Percentiles rank a stretch among this genome's conserved stretches.
Conservation (phyloP, 371 early-diverging fungal species). For the Phascolomyces articulosus region DNA sequence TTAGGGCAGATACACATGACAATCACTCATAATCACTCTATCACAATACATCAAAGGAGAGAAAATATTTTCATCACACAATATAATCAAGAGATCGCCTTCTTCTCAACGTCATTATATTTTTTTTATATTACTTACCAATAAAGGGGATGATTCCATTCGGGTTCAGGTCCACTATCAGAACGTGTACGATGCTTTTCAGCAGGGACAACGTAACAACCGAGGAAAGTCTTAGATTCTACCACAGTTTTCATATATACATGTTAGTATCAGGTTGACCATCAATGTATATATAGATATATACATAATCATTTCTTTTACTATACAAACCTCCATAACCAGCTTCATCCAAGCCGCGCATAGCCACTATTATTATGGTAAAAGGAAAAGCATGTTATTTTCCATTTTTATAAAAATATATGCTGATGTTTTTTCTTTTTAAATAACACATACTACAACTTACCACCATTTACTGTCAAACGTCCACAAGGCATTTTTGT, state of each 20-base stretch:
- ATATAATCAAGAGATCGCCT: too few relatives aligned
- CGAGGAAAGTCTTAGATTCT: slow-evolving; percentile 40
- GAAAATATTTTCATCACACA: too few relatives aligned
- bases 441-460: too few relatives aligned
- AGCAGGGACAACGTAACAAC: slow-evolving; percentile 35
- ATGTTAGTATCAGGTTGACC: too few relatives aligned
- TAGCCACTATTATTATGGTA: not conserved
- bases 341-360: slow-evolving; percentile 18
- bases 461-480: slow-evolving; percentile 1
- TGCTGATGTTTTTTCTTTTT: too few relatives aligned
- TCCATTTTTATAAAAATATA: too few relatives aligned
- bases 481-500: slow-evolving; percentile 1
- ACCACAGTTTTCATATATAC: too few relatives aligned
- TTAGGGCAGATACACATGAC: too few relatives aligned
- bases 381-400: not conserved
- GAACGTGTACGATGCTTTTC: slow-evolving; percentile 48
- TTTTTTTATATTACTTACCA: slow-evolving; percentile 21
- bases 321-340: slow-evolving; percentile 13
- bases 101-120: not conserved
- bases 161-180: slow-evolving; percentile 37
- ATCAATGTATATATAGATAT: too few relatives aligned
- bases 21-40: too few relatives aligned
- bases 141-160: slow-evolving; percentile 33
- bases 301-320: too few relatives aligned
- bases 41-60: too few relatives aligned